phyloP scores from a whole-genome alignment of 2,329 filamentous ascomycete genomes.

The Talaromyces sp. region DNA sequence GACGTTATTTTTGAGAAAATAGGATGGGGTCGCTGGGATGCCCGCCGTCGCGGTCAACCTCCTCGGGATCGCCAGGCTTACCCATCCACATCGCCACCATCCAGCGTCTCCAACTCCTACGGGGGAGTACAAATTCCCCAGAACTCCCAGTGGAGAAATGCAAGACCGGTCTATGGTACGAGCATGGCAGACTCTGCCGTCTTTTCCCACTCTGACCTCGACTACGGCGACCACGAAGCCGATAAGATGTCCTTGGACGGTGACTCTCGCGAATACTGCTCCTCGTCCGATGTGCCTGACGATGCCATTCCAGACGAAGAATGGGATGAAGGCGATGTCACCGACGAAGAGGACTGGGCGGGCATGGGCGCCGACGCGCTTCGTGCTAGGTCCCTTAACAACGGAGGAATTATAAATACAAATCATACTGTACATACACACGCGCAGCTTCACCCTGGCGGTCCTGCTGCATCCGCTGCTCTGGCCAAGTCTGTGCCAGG shows the following conservation, averaged over 20 bases:
- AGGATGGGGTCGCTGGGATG: constrained; percentile 95
- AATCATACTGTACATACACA: constrained; percentile 34
- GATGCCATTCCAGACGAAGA: constrained; percentile 66
- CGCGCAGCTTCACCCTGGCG: constrained; percentile 18
- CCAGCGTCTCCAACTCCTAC: constrained; percentile 45
- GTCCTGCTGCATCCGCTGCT: constrained; percentile 33
- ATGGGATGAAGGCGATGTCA: constrained; percentile 78
- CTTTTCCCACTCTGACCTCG: constrained; percentile 64
- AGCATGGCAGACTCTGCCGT: constrained; percentile 67
- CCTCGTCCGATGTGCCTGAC: constrained; percentile 68
- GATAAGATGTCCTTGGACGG: constrained; percentile 93
- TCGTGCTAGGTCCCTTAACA: constrained; percentile 58
- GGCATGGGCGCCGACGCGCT: constrained; percentile 81
- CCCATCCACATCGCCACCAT: constrained; percentile 20
- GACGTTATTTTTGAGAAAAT: constrained; percentile 78
- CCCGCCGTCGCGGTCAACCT: constrained; percentile 64
- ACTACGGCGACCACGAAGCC: constrained; percentile 68
- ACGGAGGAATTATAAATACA: constrained; percentile 34
- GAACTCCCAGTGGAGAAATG: constrained; percentile 24
- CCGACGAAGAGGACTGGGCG: constrained; percentile 95
- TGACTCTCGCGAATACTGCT: constrained; percentile 55
- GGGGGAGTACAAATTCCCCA: constrained; percentile 45
- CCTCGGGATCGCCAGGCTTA: constrained; percentile 23
- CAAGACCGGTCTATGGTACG: constrained; percentile 46
- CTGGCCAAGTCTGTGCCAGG: constrained; percentile 37